A percentile compares a stretch with the other conserved stretches of the same genome.
Evolutionary conservation across 2,329 filamentous ascomycete genomes (phyloP).

Genomic region (Fusarium clavum): DNA sequence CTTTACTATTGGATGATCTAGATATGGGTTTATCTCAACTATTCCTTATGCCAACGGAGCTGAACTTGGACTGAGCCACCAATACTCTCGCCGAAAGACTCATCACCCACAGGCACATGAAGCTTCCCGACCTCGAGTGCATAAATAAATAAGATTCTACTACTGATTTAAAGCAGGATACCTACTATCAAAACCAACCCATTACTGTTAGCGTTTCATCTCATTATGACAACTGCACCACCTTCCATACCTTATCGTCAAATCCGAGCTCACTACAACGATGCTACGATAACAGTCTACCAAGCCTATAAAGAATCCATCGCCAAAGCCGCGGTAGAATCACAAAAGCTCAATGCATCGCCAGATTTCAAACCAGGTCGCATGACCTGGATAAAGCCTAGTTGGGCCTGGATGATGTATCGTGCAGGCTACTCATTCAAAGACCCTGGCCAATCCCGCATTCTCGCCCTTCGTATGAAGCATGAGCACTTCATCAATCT

Average conservation of each 20-base stretch:
- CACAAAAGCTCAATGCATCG: slow-evolving; percentile 65
- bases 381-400: slow-evolving; percentile 75
- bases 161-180: no score
- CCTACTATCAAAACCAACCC: not conserved
- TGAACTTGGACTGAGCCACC: slow-evolving; percentile 14
- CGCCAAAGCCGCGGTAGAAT: slow-evolving; percentile 62
- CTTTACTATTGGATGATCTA: not conserved
- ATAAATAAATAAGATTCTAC: not conserved
- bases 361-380: slow-evolving; percentile 63
- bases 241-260: slow-evolving; percentile 56
- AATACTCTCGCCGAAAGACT: slow-evolving; percentile 34
- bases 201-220: not conserved
- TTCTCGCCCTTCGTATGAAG: slow-evolving; percentile 68
- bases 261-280: slow-evolving; percentile 64
- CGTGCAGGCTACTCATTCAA: slow-evolving; percentile 71
- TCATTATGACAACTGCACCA: slow-evolving; percentile 32
- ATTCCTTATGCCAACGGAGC: not conserved
- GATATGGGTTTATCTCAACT: not conserved
- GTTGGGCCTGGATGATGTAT: slow-evolving; percentile 74
- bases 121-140: not conserved
- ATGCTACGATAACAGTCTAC: slow-evolving; percentile 68
- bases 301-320: slow-evolving; percentile 69
- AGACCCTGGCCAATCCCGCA: slow-evolving; percentile 63
- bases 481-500: slow-evolving; percentile 62
- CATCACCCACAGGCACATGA: not conserved